Conservation (phyloP, 306 rosid species). For the Vigna angularis region DNA sequence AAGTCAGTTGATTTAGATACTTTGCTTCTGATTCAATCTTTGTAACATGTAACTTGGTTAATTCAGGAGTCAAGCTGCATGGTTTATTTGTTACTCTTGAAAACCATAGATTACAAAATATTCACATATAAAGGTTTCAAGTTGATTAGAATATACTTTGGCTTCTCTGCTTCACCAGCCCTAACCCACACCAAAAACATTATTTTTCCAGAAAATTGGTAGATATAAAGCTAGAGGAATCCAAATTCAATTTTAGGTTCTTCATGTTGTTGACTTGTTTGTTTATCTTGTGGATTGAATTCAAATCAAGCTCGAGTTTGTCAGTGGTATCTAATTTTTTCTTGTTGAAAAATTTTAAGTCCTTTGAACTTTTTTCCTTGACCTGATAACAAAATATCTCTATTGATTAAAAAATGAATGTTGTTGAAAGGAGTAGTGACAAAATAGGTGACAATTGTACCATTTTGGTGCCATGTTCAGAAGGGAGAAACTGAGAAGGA, state of each 20-base stretch:
- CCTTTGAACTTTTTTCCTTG: neutral
- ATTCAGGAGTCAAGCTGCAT: constrained; percentile 19
- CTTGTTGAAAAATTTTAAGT: neutral
- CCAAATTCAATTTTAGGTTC: constrained; percentile 11
- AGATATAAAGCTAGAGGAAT: neutral
- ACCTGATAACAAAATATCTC: neutral
- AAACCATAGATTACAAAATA: neutral
- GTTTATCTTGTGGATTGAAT: neutral
- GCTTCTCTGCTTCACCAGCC: neutral
- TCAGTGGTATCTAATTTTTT: neutral
- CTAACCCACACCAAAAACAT: neutral
- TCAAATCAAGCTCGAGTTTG: neutral
- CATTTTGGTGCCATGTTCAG: too few species aligned
- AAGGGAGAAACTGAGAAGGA: too few species aligned
- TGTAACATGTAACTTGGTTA: constrained; percentile 16
- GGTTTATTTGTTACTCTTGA: constrained; percentile 8
- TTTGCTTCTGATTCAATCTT: constrained; percentile 27
- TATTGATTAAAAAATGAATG: neutral
- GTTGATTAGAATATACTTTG: neutral
- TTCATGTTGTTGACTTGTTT: constrained; percentile 8
- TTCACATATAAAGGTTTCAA: constrained; percentile 1
- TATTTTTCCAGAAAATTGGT: neutral
- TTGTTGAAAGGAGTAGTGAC: too few species aligned
- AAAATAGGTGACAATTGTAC: too few species aligned
- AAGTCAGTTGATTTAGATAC: constrained; percentile 21